Evolutionary conservation across 1,284 basidiomycete genomes (phyloP).

Genomic region (Cutaneotrichosporon sp.): DNA sequence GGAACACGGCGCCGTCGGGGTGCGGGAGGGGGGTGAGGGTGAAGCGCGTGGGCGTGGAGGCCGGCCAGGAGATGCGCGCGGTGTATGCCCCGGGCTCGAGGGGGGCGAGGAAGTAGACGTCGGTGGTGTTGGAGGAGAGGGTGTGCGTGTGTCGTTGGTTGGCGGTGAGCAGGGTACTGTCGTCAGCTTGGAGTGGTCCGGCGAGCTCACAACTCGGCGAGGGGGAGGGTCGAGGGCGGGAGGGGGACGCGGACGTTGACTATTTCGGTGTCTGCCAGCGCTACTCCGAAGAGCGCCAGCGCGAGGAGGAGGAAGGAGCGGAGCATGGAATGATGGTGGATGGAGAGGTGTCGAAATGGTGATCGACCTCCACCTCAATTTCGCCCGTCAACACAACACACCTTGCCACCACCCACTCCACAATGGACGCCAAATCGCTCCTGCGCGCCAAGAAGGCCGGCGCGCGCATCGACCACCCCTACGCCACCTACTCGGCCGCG

Average conservation of each 20-base stretch:
- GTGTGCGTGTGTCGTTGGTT: neutral
- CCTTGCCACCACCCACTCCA: neutral
- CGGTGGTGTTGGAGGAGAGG: conserved; percentile 20
- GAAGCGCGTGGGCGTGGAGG: conserved; percentile 23
- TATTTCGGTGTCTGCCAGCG: conserved; percentile 44
- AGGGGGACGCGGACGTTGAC: conserved; percentile 39
- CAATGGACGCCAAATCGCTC: conserved; percentile 49
- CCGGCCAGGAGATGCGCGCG: conserved; percentile 44
- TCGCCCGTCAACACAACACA: neutral
- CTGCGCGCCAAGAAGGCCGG: conserved; percentile 53
- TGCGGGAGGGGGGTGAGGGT: neutral
- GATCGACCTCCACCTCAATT: neutral
- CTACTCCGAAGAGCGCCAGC: conserved; percentile 5
- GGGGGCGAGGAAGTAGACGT: conserved; percentile 25
- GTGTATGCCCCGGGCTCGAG: conserved; percentile 33
- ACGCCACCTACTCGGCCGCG: conserved; percentile 42
- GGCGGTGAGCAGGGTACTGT: neutral
- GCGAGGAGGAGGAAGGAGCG: neutral
- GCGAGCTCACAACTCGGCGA: neutral
- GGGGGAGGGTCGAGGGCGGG: neutral
- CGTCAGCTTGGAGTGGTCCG: neutral
- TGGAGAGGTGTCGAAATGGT: neutral
- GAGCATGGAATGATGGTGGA: neutral
- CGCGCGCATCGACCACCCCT: conserved; percentile 45
- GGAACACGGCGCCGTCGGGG: conserved; percentile 16